Evolutionary conservation across 305 asterid genomes (phyloP), one percentile per base, ranked within the genome.

Genomic region (Rubia tinctorum): DNA sequence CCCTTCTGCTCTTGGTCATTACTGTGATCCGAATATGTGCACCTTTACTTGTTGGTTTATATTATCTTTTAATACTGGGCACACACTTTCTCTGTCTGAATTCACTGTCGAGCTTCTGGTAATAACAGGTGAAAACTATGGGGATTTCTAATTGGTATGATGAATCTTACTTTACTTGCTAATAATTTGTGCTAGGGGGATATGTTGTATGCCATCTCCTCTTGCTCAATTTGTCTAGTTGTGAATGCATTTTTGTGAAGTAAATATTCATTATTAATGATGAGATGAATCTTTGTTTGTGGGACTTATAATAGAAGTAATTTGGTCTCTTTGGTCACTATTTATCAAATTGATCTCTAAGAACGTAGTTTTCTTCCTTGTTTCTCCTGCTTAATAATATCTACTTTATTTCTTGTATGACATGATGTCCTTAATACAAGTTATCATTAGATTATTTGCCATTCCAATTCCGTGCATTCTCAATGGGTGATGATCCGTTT

Each of bases 1-100:
- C 70, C 75, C 53, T 74, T 81, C 11, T 78, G 51, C 53, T 56
- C 58, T 63, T 63, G 64, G 40, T 73, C 71, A 14, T 67, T 13
- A n/a, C 0, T 39, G 23, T 69, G 20, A 69, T 34, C 20, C 45
- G 49, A 0, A 11, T 72, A 25, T 20, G 23, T n/a, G 15, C 11
- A 22, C 20, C 34, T 8, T 45, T 6, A 4, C 23, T 8, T 9
- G 63, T 25, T 47, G 62, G 51, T 27, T 51, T 34, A 4, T 9
- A 51, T 45, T 51, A 27, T 40, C 39, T 30, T 17, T 47, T 4
- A 55, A 30, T 69, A 49, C 37, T 45, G 55, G 55, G 58, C 34
- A 45, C 58, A 22, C 59, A 44, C 45, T 10, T 15, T 66, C 43
- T 34, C 23, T 68, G 61, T 14, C 64, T 20, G 37, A 22, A 20